Percentiles rank a stretch among this genome's conserved stretches.
These are phyloP conservation scores for Solanum pimpinellifolium DNA, from an alignment of 257 asterid genomes.

Conservation along the genomic window DNA sequence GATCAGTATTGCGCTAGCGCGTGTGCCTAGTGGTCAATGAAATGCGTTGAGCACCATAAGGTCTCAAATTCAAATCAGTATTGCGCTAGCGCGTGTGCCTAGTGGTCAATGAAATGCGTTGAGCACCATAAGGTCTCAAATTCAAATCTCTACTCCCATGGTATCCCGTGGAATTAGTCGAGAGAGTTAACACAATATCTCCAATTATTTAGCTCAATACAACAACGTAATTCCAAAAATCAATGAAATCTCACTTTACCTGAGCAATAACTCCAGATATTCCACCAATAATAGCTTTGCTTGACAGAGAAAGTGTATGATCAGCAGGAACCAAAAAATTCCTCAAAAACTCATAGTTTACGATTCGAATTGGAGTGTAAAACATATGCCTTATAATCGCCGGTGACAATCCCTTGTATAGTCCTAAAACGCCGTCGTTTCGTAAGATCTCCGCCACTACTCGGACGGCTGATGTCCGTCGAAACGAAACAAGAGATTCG, in stretches of 20 bases:
- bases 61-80: not conserved
- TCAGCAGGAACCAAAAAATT: conserved; percentile 21
- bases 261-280: conserved; percentile 81
- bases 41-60: too few relatives aligned
- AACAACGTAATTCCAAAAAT: not conserved
- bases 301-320: conserved; percentile 29
- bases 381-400: conserved; percentile 60
- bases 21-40: not conserved
- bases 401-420: conserved; percentile 62
- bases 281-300: conserved; percentile 63
- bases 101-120: not conserved
- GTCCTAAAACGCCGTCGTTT: conserved; percentile 52
- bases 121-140: not conserved
- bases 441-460: conserved; percentile 30
- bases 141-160: not conserved
- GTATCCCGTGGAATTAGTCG: too few relatives aligned
- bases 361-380: conserved; percentile 74
- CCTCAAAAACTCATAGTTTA: conserved; percentile 68
- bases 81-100: not conserved
- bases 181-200: not conserved
- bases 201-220: not conserved
- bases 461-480: conserved; percentile 31
- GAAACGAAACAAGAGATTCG: conserved; percentile 25
- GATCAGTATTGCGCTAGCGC: not conserved
- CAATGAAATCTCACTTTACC: conserved; percentile 17